These are phyloP conservation scores for Dictyophora rubrovolvata DNA, from an alignment of 768 basidiomycete species.

Conservation along the genomic window DNA sequence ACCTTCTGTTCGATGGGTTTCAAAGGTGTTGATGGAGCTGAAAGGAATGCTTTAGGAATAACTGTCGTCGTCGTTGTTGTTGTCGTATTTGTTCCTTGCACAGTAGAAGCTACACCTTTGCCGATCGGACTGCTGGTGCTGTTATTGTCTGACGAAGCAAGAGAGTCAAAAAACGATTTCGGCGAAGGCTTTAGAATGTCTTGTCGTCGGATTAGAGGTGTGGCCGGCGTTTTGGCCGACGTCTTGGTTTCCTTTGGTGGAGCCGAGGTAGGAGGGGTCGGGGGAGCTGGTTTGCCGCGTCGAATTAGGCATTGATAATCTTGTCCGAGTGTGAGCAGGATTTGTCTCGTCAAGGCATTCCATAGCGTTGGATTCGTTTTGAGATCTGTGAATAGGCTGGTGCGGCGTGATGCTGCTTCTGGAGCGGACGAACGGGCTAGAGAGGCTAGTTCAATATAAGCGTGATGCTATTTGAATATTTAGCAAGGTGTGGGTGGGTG, in stretches of 20 bases:
- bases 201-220: constrained; percentile 27
- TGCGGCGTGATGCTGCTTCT: constrained; percentile 34
- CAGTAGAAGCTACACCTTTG: too few relatives aligned
- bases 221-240: constrained; percentile 26
- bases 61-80: constrained; percentile 39
- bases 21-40: background rate
- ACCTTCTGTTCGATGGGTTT: constrained; percentile 16
- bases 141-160: too few relatives aligned
- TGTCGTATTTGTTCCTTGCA: too few relatives aligned
- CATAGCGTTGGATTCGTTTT: constrained; percentile 57
- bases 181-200: constrained; percentile 45
- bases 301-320: constrained; percentile 62
- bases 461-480: constrained; percentile 32
- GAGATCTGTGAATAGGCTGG: constrained; percentile 57
- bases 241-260: constrained; percentile 21
- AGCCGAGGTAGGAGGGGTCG: constrained; percentile 19
- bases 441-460: constrained; percentile 51
- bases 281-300: constrained; percentile 35
- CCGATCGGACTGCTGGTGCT: too few relatives aligned
- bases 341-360: constrained; percentile 47
- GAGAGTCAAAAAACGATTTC: constrained; percentile 39
- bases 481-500: background rate
- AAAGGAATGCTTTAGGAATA: constrained; percentile 37
- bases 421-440: constrained; percentile 37
- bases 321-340: constrained; percentile 48